These are phyloP conservation scores for Conticribra guillardii DNA, from an alignment of 108 stramenopile species.

Conservation along the genomic window DNA sequence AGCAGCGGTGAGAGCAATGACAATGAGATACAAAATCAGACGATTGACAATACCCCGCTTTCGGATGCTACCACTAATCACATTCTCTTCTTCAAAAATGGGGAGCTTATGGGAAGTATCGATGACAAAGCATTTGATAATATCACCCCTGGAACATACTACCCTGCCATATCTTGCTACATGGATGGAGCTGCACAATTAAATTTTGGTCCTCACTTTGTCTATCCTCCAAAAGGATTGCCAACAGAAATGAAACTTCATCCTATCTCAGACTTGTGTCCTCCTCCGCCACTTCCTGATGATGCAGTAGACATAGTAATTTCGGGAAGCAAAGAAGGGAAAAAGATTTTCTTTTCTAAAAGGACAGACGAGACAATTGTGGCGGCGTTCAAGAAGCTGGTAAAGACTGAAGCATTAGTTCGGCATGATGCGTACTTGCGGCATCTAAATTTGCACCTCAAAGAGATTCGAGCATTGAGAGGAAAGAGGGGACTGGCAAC, in stretches of 20 bases:
- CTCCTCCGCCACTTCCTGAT: constrained; percentile 59
- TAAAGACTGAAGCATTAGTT: constrained; percentile 61
- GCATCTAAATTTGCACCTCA: constrained; percentile 55
- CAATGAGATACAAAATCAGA: too few relatives aligned
- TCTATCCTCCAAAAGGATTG: constrained; percentile 65
- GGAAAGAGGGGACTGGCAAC: constrained; percentile 51
- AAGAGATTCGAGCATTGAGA: constrained; percentile 53
- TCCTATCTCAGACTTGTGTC: constrained; percentile 64
- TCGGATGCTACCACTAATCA: too few relatives aligned
- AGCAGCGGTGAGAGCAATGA: not conserved
- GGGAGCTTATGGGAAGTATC: constrained; percentile 68
- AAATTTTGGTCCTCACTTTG: constrained; percentile 88
- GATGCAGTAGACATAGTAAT: constrained; percentile 57
- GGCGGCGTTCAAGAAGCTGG: constrained; percentile 63
- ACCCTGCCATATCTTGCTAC: constrained; percentile 85
- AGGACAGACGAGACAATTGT: constrained; percentile 51
- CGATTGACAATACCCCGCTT: too few relatives aligned
- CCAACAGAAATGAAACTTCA: constrained; percentile 44
- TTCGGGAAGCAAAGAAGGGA: constrained; percentile 49
- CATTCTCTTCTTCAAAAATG: constrained; percentile 95
- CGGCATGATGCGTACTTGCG: constrained; percentile 53
- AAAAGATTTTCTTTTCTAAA: constrained; percentile 56
- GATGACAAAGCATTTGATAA: constrained; percentile 73
- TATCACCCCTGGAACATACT: constrained; percentile 70
- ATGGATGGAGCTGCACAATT: constrained; percentile 67